Evolutionary conservation across 139 green algal species (phyloP), one percentile per base, ranked within the genome.

Genomic region (Chlorella sorokiniana): DNA sequence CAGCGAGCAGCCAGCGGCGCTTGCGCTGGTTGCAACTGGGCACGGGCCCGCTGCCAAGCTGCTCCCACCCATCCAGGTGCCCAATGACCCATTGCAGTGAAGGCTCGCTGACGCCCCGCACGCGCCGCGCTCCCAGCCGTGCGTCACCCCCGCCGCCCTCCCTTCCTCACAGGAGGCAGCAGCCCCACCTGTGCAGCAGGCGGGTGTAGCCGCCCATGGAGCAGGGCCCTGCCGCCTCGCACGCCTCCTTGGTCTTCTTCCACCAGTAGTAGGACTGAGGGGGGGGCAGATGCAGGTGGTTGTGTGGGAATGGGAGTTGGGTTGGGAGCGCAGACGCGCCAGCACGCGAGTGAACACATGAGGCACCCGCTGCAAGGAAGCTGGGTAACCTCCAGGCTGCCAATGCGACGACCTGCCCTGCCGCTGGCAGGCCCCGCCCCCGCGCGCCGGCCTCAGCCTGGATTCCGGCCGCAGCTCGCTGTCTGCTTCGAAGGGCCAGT

Each of bases 141-240:
- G n/a, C n/a, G n/a, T n/a, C n/a, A n/a, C n/a, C n/a, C n/a, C n/a
- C n/a, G n/a, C n/a, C 59, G 38, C 20, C 1, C 8, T 59, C 18
- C 69, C 11, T 16, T 56, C 7, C 69, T 33, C 9, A 8, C 14
- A 14, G 8, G 23, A 25, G 22, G 31, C 40, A 14, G 11, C 22
- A 41, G 40, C 22, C 37, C 31, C 35, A 82, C 81, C 82, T 85
- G 80, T 92, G 89, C 40, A 93, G 67, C 7, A 93, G 67, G 33
- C 93, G 83, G 33, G 93, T 96, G 83, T 93, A 96, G 18, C 93
- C 93, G 25, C 93, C 93, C 85, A 96, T 92, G n/a, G 84, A 79
- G 42, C 84, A 89, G 25, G 83, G 25, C 86, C 70, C 67, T 81
- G n/a, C 78, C 11, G 18, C 16, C 23, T 65, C 45, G 35, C 61